Evolutionary conservation across 306 rosid species (phyloP).

Genomic region (Calophaca sinica): DNA sequence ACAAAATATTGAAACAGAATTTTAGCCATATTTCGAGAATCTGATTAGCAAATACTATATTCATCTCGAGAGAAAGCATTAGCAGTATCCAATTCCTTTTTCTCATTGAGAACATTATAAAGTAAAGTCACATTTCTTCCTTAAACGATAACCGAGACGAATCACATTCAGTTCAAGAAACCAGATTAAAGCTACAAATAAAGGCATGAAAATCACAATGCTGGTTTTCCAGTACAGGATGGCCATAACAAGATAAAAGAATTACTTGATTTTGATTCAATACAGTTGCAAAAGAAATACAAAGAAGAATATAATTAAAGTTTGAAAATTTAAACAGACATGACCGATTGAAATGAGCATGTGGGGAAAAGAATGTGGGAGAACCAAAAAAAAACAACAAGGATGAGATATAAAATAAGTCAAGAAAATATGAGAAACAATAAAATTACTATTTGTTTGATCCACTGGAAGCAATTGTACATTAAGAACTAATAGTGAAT

Average conservation of each 20-base stretch:
- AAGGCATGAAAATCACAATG: constrained; percentile 23
- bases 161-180: constrained; percentile 24
- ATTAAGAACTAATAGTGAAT: constrained; percentile 12
- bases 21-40: constrained; percentile 28
- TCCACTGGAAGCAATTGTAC: constrained; percentile 25
- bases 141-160: constrained; percentile 23
- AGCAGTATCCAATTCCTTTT: not conserved
- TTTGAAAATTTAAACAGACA: not conserved
- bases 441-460: constrained; percentile 11
- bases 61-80: constrained; percentile 4
- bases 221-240: not conserved
- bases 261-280: constrained; percentile 23
- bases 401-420: not conserved
- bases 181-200: constrained; percentile 35
- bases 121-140: constrained; percentile 6
- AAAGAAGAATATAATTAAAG: constrained; percentile 1
- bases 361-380: not conserved
- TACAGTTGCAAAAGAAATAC: not conserved
- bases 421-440: not conserved
- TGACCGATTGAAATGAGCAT: not conserved
- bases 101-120: constrained; percentile 2
- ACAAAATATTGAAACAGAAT: not conserved
- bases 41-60: constrained; percentile 26
- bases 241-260: not conserved
- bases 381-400: constrained; percentile 17